These are phyloP conservation scores for Umbelopsis sp. DNA, from an alignment of 371 early-diverging fungal genomes.

Conservation along the genomic window DNA sequence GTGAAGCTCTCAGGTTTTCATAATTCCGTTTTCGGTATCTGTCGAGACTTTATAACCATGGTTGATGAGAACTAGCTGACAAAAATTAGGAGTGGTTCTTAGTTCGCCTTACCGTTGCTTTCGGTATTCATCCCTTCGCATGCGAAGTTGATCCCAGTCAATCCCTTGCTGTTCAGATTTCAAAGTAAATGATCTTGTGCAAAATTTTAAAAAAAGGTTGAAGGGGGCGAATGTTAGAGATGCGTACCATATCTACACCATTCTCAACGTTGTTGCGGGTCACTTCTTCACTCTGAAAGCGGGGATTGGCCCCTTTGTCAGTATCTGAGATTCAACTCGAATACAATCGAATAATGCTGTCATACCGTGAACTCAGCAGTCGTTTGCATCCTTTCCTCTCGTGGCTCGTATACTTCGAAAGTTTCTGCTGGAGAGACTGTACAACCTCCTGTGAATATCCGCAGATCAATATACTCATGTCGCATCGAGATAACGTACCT, in stretches of 20 bases:
- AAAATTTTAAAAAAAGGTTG: too few relatives aligned
- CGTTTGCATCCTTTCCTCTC: background rate
- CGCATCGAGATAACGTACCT: background rate
- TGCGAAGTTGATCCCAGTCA: slow-evolving; percentile 32
- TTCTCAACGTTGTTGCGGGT: slow-evolving; percentile 39
- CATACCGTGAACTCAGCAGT: background rate
- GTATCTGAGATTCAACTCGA: slow-evolving; percentile 15
- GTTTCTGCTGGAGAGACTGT: background rate
- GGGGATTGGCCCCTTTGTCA: background rate
- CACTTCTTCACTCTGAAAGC: slow-evolving; percentile 21
- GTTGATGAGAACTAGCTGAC: too few relatives aligned
- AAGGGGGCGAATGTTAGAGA: background rate
- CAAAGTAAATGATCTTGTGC: background rate
- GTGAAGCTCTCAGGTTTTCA: slow-evolving; percentile 2
- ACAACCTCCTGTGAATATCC: background rate
- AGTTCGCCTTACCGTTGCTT: slow-evolving; percentile 31
- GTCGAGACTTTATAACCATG: background rate
- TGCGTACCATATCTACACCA: slow-evolving; percentile 44
- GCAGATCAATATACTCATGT: background rate
- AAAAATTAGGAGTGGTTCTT: background rate
- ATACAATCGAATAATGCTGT: background rate
- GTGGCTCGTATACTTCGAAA: background rate
- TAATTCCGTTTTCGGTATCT: slow-evolving; percentile 21
- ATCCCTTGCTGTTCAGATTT: slow-evolving; percentile 41
- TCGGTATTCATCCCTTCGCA: slow-evolving; percentile 31